Evolutionary conservation across 176 grass and related monocot species (phyloP).

Genomic region (Zea luxurians): DNA sequence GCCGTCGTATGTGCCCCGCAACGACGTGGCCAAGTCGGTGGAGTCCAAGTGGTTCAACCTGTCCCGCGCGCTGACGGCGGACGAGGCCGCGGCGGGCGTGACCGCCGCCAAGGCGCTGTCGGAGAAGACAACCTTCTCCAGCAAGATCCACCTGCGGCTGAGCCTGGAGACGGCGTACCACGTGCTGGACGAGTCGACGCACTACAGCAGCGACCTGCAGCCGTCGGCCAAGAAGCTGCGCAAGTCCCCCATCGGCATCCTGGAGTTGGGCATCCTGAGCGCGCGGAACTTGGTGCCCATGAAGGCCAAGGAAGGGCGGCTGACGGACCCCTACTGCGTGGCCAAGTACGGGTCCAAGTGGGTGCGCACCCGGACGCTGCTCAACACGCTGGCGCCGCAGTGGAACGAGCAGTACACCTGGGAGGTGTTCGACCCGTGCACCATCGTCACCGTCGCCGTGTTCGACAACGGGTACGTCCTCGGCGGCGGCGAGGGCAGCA

Average conservation of each 20-base stretch:
- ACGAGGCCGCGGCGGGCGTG: conserved; percentile 41
- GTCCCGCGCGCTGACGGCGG: conserved; percentile 32
- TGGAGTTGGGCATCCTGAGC: conserved; percentile 77
- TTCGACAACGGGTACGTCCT: conserved; percentile 64
- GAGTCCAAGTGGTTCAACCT: conserved; percentile 70
- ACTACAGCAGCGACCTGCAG: conserved; percentile 76
- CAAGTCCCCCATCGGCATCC: conserved; percentile 59
- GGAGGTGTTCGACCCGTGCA: conserved; percentile 80
- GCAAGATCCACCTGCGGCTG: conserved; percentile 68
- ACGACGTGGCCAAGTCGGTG: conserved; percentile 50
- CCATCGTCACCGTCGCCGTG: conserved; percentile 60
- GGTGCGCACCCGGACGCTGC: conserved; percentile 68
- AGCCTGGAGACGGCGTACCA: conserved; percentile 87
- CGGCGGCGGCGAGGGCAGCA: neutral
- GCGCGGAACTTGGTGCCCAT: conserved; percentile 41
- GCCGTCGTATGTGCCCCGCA: conserved; percentile 26
- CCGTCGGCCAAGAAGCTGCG: conserved; percentile 61
- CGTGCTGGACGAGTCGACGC: conserved; percentile 79
- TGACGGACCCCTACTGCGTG: conserved; percentile 57
- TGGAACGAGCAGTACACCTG: conserved; percentile 96
- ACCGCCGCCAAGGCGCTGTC: neutral
- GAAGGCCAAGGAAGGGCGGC: conserved; percentile 34
- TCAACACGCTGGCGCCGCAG: conserved; percentile 32
- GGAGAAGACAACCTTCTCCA: conserved; percentile 49
- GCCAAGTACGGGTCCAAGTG: conserved; percentile 88